phyloP scores from a whole-genome alignment of 768 basidiomycete genomes.

The Mycena venus region DNA sequence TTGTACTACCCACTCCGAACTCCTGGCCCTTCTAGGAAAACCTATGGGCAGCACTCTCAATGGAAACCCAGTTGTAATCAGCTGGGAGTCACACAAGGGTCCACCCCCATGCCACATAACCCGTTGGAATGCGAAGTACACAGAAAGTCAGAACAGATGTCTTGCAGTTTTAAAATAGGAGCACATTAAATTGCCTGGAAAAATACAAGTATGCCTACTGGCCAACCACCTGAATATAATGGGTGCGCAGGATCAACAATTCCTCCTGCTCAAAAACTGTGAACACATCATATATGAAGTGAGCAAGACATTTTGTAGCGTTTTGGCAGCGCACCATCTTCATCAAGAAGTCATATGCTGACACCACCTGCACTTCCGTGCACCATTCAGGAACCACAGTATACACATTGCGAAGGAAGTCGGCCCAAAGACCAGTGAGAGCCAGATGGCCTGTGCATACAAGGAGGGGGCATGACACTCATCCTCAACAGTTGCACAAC shows the following conservation, averaged over 20 bases:
- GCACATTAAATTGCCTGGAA: background rate
- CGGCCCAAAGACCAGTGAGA: background rate
- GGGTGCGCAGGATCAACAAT: background rate
- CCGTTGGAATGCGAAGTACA: background rate
- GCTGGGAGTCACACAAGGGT: too few species aligned
- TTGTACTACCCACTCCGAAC: background rate
- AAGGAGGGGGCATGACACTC: constrained; percentile 7
- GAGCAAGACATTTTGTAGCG: background rate
- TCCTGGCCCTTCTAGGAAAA: too few species aligned
- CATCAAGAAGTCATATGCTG: background rate
- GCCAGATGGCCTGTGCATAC: background rate
- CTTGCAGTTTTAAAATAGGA: background rate
- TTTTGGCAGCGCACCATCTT: background rate
- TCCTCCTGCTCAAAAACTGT: background rate
- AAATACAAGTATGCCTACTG: background rate
- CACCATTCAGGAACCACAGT: background rate
- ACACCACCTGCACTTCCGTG: background rate
- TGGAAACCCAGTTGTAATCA: too few species aligned
- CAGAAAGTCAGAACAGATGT: background rate
- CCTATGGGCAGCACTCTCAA: too few species aligned
- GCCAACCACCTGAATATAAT: background rate
- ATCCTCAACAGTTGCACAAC: constrained; percentile 6
- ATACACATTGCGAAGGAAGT: background rate
- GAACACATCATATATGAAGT: background rate
- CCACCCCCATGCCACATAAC: background rate